Percentiles rank a stretch among this genome's conserved stretches.
These are phyloP conservation scores for Sphaerulina vaccinii DNA, from an alignment of 2,329 filamentous ascomycete genomes.

Conservation along the genomic window DNA sequence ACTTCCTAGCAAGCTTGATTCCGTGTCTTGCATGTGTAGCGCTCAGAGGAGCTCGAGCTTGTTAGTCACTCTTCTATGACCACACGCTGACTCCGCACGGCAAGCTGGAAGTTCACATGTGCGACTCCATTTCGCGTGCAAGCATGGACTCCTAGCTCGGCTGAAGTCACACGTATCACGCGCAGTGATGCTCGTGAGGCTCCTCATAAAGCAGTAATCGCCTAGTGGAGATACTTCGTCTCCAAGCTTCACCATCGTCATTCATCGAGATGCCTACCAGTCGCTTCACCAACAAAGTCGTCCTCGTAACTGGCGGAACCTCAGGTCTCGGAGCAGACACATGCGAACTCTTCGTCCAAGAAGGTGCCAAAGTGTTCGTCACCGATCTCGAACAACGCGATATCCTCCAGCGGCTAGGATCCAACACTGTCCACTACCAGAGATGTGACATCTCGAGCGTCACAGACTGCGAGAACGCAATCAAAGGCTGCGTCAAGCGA, in stretches of 20 bases:
- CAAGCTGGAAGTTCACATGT: too few species aligned
- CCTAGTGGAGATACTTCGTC: background rate
- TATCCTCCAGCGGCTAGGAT: background rate
- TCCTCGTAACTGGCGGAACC: conserved; percentile 50
- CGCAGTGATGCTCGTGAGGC: too few species aligned
- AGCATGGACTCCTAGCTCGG: too few species aligned
- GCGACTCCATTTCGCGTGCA: too few species aligned
- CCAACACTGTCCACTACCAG: background rate
- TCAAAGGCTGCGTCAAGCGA: background rate
- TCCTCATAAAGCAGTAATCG: background rate
- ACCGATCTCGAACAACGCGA: background rate
- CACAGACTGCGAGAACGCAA: background rate
- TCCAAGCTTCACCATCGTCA: too few species aligned
- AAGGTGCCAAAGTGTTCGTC: conserved; percentile 56
- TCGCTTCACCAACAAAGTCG: conserved; percentile 24
- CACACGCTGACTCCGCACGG: too few species aligned
- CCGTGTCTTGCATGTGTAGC: too few species aligned
- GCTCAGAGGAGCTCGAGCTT: too few species aligned
- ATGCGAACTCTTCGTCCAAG: conserved; percentile 50
- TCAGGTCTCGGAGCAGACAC: conserved; percentile 62
- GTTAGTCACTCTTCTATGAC: too few species aligned
- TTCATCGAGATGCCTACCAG: background rate
- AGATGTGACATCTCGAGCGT: background rate
- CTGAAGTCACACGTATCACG: too few species aligned
- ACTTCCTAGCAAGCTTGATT: too few species aligned